Percentiles rank a stretch among this genome's conserved stretches.
phyloP scores from a whole-genome alignment of 768 basidiomycete species.

The Boletus reticulatus region DNA sequence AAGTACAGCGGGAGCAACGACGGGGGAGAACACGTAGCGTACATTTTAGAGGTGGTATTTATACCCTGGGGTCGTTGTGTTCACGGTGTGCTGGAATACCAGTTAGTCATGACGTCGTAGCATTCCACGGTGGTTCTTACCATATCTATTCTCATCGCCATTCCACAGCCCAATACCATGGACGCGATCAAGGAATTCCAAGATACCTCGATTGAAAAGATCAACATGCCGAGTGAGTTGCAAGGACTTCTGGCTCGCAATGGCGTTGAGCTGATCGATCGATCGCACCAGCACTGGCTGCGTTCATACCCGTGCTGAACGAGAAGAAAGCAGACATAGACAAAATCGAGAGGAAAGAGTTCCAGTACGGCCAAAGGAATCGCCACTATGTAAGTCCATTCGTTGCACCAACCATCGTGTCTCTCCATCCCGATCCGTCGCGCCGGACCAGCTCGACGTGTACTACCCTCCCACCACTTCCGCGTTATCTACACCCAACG shows the following conservation, averaged over 20 bases:
- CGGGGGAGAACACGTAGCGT: no score
- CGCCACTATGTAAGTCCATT: conserved; percentile 36
- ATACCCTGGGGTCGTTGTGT: no score
- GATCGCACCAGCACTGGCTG: conserved; percentile 39
- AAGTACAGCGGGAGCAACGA: no score
- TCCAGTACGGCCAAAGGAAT: conserved; percentile 49
- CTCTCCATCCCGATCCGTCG: neutral
- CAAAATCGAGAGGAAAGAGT: conserved; percentile 48
- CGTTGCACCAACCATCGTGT: neutral
- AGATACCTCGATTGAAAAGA: conserved; percentile 29
- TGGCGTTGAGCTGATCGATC: neutral
- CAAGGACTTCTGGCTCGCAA: neutral
- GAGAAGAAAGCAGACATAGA: conserved; percentile 45
- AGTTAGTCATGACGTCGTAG: neutral
- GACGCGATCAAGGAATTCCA: conserved; percentile 33
- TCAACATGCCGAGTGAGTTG: conserved; percentile 36
- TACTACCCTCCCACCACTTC: conserved; percentile 50
- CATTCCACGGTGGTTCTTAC: no score
- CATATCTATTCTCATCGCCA: neutral
- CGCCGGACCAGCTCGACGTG: conserved; percentile 51
- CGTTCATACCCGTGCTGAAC: conserved; percentile 51
- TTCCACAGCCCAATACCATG: no score
- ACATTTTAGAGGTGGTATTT: neutral
- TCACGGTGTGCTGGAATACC: neutral
- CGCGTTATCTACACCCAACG: conserved; percentile 19